A percentile compares a stretch with the other conserved stretches of the same genome.
Conservation (phyloP, 805 yeast genomes). For the Candida hungchunana region DNA sequence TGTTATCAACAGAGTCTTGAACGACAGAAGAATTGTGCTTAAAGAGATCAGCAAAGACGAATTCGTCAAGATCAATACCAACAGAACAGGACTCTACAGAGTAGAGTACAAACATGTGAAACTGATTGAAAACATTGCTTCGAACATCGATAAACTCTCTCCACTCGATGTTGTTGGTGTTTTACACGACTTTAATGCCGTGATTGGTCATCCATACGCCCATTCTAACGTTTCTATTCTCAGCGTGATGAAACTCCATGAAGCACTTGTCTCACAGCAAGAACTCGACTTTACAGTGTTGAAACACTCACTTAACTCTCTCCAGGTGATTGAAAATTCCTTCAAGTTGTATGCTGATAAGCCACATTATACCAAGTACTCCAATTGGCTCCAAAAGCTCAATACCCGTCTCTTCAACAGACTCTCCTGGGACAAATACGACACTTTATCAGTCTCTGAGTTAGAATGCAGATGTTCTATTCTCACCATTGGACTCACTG, state of each 20-base stretch:
- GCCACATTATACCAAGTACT: slow-evolving; percentile 7
- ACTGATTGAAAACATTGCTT: slow-evolving; percentile 26
- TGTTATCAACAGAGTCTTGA: slow-evolving; percentile 36
- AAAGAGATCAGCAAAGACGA: slow-evolving; percentile 22
- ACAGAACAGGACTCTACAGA: slow-evolving; percentile 43
- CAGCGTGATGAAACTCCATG: slow-evolving; percentile 28
- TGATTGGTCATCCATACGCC: slow-evolving; percentile 28
- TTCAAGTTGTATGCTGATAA: slow-evolving; percentile 14
- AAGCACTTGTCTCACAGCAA: slow-evolving; percentile 9
- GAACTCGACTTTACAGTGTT: slow-evolving; percentile 25
- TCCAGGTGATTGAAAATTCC: slow-evolving; percentile 23
- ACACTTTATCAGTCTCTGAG: slow-evolving; percentile 36
- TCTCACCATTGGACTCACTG: slow-evolving; percentile 34
- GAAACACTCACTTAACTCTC: slow-evolving; percentile 25
- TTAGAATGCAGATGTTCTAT: slow-evolving; percentile 40
- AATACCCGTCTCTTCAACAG: slow-evolving; percentile 26
- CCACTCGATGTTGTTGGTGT: slow-evolving; percentile 28
- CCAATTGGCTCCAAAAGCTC: slow-evolving; percentile 14
- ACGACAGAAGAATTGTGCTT: slow-evolving; percentile 35
- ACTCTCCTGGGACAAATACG: slow-evolving; percentile 39
- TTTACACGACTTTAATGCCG: slow-evolving; percentile 30
- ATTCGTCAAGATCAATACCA: slow-evolving; percentile 40
- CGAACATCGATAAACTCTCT: slow-evolving; percentile 21
- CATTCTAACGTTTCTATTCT: slow-evolving; percentile 26
- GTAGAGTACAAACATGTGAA: slow-evolving; percentile 39